A percentile compares a stretch with the other conserved stretches of the same genome.
Evolutionary conservation across 495 filamentous ascomycete genomes (phyloP).

Genomic region (Trichoderma erinaceum): DNA sequence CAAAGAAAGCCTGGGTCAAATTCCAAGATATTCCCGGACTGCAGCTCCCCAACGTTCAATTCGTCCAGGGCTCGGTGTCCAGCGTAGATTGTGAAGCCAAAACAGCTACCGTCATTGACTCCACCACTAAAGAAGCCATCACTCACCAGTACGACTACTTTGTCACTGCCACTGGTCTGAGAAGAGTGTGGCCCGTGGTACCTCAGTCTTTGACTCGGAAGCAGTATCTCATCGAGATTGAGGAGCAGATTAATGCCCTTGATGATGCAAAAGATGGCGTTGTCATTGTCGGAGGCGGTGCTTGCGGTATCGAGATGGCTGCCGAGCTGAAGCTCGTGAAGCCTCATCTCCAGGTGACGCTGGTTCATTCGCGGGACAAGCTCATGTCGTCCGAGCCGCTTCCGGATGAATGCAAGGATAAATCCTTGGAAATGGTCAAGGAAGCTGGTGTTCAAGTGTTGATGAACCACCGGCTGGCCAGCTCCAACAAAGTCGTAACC

Average conservation of each 20-base stretch:
- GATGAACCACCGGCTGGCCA: constrained; percentile 41
- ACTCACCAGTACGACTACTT: constrained; percentile 57
- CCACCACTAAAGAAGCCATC: constrained; percentile 22
- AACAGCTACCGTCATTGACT: constrained; percentile 39
- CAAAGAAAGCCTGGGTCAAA: constrained; percentile 54
- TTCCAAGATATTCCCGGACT: constrained; percentile 56
- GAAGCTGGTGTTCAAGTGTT: constrained; percentile 53
- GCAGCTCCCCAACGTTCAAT: constrained; percentile 43
- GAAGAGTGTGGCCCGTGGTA: constrained; percentile 56
- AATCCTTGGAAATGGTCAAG: constrained; percentile 41
- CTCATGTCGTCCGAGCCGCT: constrained; percentile 62
- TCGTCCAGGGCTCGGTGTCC: constrained; percentile 52
- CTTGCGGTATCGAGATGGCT: constrained; percentile 68
- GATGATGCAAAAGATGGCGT: constrained; percentile 42
- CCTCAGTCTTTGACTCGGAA: constrained; percentile 49
- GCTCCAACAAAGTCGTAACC: constrained; percentile 28
- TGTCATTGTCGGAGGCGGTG: constrained; percentile 55
- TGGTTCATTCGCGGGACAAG: constrained; percentile 59
- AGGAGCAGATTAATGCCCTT: constrained; percentile 36
- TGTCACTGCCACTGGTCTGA: constrained; percentile 54
- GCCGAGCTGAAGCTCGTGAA: constrained; percentile 56
- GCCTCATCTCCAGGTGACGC: constrained; percentile 52
- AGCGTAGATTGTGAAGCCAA: constrained; percentile 48
- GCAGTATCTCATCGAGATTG: constrained; percentile 52
- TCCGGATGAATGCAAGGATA: constrained; percentile 57